Percentiles rank a stretch among this genome's conserved stretches.
Conservation (phyloP, 2,329 filamentous ascomycete genomes). For the Didymella segeticola region DNA sequence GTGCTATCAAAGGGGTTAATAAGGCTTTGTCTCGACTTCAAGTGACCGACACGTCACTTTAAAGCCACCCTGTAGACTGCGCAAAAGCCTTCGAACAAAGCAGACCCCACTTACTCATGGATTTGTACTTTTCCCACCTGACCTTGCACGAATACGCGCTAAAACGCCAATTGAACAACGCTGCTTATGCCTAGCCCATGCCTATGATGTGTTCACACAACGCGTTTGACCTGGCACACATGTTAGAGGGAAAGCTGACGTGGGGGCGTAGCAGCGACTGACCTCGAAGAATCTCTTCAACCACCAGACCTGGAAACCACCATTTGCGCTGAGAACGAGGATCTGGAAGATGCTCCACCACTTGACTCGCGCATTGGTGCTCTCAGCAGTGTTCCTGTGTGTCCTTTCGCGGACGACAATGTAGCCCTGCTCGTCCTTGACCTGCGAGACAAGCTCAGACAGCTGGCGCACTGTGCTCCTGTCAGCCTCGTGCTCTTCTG, state of each 20-base stretch:
- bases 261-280: constrained; percentile 8
- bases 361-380: constrained; percentile 96
- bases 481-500: constrained; percentile 19
- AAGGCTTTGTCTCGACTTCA: not conserved
- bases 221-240: constrained; percentile 39
- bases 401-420: constrained; percentile 94
- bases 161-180: constrained; percentile 28
- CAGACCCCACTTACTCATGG: not conserved
- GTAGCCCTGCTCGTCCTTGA: constrained; percentile 98
- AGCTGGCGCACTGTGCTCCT: constrained; percentile 72
- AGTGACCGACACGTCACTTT: not conserved
- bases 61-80: not conserved
- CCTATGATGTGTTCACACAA: constrained; percentile 29
- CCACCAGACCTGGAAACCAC: constrained; percentile 99
- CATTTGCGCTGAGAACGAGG: constrained; percentile 84
- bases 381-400: constrained; percentile 98
- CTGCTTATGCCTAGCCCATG: not conserved
- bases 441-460: constrained; percentile 83
- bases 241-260: constrained; percentile 24
- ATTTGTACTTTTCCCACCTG: constrained; percentile 2
- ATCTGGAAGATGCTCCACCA: constrained; percentile 99
- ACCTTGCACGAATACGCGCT: constrained; percentile 19
- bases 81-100: not conserved
- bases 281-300: constrained; percentile 97
- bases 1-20: not conserved